Conservation (phyloP, 768 basidiomycete genomes). For the Rhodotorula sphaerocarpa region DNA sequence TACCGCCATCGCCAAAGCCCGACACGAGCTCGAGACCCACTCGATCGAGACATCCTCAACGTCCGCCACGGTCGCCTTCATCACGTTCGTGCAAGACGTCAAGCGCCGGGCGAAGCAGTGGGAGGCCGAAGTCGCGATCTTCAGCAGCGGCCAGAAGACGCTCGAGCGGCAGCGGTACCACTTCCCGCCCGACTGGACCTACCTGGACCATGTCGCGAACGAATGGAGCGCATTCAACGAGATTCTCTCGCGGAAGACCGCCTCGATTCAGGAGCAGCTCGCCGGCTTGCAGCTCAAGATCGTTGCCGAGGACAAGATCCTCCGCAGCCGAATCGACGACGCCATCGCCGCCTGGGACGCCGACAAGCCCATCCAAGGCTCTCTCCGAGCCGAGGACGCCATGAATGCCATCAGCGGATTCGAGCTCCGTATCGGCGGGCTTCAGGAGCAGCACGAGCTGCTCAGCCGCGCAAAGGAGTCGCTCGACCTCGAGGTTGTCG, state of each 20-base stretch:
- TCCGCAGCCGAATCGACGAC: slow-evolving; percentile 90
- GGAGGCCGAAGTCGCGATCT: slow-evolving; percentile 92
- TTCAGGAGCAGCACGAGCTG: slow-evolving; percentile 90
- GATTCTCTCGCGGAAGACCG: slow-evolving; percentile 94
- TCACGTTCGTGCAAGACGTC: slow-evolving; percentile 98
- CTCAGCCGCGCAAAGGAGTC: slow-evolving; percentile 95
- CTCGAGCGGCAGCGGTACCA: slow-evolving; percentile 94
- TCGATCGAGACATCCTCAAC: slow-evolving; percentile 90
- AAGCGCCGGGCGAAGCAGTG: slow-evolving; percentile 95
- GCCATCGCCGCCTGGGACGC: slow-evolving; percentile 88
- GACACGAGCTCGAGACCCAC: slow-evolving; percentile 91
- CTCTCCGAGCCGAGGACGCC: slow-evolving; percentile 88
- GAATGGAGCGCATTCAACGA: slow-evolving; percentile 99
- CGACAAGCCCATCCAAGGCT: slow-evolving; percentile 92
- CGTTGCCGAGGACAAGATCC: slow-evolving; percentile 97
- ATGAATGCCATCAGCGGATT: slow-evolving; percentile 94
- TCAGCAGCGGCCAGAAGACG: slow-evolving; percentile 90
- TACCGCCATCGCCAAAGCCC: slow-evolving; percentile 78
- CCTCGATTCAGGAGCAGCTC: slow-evolving; percentile 95
- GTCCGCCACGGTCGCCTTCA: slow-evolving; percentile 95
- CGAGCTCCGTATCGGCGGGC: slow-evolving; percentile 76
- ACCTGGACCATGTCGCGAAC: slow-evolving; percentile 90
- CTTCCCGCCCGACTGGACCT: slow-evolving; percentile 95
- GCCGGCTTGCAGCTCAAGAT: slow-evolving; percentile 98
- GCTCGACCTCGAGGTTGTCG: slow-evolving; percentile 80